Evolutionary conservation across 108 stramenopile species (phyloP), one percentile per base, ranked within the genome.

Genomic region (Cafeteria roenbergensis): DNA sequence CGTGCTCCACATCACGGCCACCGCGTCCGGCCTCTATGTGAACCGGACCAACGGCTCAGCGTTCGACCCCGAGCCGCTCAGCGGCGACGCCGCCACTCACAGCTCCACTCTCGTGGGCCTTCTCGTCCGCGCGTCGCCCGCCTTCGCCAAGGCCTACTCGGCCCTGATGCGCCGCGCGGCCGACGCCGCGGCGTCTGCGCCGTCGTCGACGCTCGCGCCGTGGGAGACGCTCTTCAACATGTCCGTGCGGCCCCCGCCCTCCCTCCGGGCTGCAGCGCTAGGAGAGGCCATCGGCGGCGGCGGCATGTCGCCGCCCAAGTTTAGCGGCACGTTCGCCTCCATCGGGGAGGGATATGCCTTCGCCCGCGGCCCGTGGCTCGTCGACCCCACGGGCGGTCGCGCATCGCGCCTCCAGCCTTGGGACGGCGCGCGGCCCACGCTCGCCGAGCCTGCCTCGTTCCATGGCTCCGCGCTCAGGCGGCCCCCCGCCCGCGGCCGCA

Each of bases 41-140:
- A 96, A 96, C 76, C 62, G 69, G 20, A 80, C 83, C n/a, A 70
- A 70, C 26, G 51, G 72, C 25, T 55, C 62, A 25, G 54, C 30
- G 34, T 93, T 94, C 64, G 88, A 93, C 76, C 93, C 93, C 30
- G 79, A 85, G 33, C 91, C 92, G 17, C 84, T 85, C 38, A 54
- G 61, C n/a, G n/a, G n/a, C n/a, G n/a, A n/a, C 22, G 71, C 75
- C 56, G 67, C 63, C 1, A 25, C 42, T 0, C 24, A 14, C 2
- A 26, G 42, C 42, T 25, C 37, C 0, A 63, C 63, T 0, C 63
- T 63, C 4, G 63, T 63, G 8, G 63, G 42, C 20, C 48, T 63
- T 21, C 63, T 63, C 42, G n/a, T 12, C 42, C 27, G 17, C 48
- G 37, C 37, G 26, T 35, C 30, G 25, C 24, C 57, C 17, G 9